phyloP scores from a whole-genome alignment of 2,329 filamentous ascomycete genomes.

The Microthyrium microscopicum region DNA sequence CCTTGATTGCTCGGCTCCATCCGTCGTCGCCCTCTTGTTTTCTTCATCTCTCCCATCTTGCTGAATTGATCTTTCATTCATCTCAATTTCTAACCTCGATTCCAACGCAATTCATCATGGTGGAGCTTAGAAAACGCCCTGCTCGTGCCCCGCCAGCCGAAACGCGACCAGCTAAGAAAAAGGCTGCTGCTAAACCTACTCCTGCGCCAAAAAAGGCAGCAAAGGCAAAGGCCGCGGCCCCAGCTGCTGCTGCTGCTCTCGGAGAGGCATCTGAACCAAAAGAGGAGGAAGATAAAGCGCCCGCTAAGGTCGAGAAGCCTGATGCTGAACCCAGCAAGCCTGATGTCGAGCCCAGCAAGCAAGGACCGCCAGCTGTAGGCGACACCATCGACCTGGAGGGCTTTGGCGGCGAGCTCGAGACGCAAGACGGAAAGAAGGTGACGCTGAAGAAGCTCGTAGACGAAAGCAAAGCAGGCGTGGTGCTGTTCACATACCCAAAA shows the following conservation, averaged over 20 bases:
- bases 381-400: slow-evolving; percentile 35
- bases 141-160: slow-evolving; percentile 32
- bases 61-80: too few relatives aligned
- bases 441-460: slow-evolving; percentile 67
- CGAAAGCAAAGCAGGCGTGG: slow-evolving; percentile 69
- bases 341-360: too few relatives aligned
- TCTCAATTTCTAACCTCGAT: neutral
- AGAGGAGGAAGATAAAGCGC: slow-evolving; percentile 15
- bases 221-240: slow-evolving; percentile 19
- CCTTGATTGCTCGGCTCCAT: too few relatives aligned
- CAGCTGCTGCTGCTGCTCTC: slow-evolving; percentile 14
- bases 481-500: slow-evolving; percentile 90
- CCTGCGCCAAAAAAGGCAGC: too few relatives aligned
- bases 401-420: slow-evolving; percentile 59
- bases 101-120: slow-evolving; percentile 19
- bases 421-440: slow-evolving; percentile 66
- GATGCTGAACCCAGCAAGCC: slow-evolving; percentile 16
- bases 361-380: slow-evolving; percentile 26
- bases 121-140: slow-evolving; percentile 48
- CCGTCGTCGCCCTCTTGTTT: too few relatives aligned
- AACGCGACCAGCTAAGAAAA: slow-evolving; percentile 30
- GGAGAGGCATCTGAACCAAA: slow-evolving; percentile 10
- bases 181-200: slow-evolving; percentile 24
- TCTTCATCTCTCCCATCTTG: too few relatives aligned
- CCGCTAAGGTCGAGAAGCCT: slow-evolving; percentile 17